Evolutionary conservation across 176 grass and related monocot genomes (phyloP).

Genomic region (Cenchrus purpureus): DNA sequence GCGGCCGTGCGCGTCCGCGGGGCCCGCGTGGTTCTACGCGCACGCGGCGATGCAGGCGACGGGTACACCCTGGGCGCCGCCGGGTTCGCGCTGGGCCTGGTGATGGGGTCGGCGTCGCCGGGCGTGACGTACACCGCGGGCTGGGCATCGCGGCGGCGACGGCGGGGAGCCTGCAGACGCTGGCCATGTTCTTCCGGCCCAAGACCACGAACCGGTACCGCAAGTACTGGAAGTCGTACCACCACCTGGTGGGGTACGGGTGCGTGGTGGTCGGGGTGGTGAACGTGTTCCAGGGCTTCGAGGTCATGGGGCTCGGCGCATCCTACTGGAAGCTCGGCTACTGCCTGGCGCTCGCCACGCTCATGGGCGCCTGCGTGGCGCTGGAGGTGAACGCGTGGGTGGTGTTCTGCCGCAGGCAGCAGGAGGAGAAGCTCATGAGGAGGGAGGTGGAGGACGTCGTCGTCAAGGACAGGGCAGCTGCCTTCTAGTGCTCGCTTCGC

Average conservation of each 20-base stretch:
- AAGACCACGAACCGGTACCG: conserved; percentile 95
- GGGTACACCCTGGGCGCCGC: conserved; percentile 60
- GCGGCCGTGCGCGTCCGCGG: conserved; percentile 60
- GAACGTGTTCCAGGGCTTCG: conserved; percentile 98
- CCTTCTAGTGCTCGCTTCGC: conserved; percentile 15
- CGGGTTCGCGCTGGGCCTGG: conserved; percentile 87
- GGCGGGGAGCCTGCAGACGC: conserved; percentile 82
- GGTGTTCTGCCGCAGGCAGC: conserved; percentile 73
- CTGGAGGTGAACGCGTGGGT: conserved; percentile 99
- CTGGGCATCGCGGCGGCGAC: conserved; percentile 80
- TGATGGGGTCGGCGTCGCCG: conserved; percentile 70
- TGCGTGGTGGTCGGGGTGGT: conserved; percentile 91
- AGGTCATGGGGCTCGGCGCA: conserved; percentile 80
- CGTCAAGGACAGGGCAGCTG: conserved; percentile 60
- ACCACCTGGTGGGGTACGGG: conserved; percentile 95
- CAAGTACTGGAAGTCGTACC: conserved; percentile 99
- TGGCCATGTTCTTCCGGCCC: conserved; percentile 87
- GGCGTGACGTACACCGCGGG: conserved; percentile 83
- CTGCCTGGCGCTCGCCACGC: conserved; percentile 80
- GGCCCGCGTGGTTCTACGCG: conserved; percentile 90
- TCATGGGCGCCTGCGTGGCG: conserved; percentile 75
- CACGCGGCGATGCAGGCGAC: conserved; percentile 73
- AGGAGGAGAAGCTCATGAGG: conserved; percentile 68
- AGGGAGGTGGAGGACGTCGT: conserved; percentile 61
- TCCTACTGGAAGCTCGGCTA: conserved; percentile 96